Evolutionary conservation across 495 filamentous ascomycete species (phyloP).

Genomic region (Clavariopsis aquatica): DNA sequence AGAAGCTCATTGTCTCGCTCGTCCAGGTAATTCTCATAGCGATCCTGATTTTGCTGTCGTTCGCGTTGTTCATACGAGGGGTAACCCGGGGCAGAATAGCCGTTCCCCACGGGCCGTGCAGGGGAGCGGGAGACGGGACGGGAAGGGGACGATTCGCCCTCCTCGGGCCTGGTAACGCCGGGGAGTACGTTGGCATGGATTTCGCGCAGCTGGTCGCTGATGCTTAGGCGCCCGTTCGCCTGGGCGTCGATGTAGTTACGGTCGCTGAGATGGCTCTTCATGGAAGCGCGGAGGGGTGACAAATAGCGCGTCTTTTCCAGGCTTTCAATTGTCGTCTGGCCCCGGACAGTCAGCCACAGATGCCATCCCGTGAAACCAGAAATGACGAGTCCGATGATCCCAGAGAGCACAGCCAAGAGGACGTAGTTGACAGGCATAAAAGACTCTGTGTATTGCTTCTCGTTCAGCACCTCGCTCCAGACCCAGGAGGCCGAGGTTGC

Average conservation of each 20-base stretch:
- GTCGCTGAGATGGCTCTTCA: constrained; percentile 58
- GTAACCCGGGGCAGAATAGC: constrained; percentile 49
- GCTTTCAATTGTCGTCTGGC: constrained; percentile 91
- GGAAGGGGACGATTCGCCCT: constrained; percentile 62
- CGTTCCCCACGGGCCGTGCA: constrained; percentile 19
- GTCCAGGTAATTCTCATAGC: constrained; percentile 86
- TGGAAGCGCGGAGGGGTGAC: constrained; percentile 67
- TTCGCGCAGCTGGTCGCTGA: constrained; percentile 74
- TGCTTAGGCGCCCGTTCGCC: constrained; percentile 59
- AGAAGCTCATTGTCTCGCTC: constrained; percentile 82
- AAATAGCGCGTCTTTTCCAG: constrained; percentile 93
- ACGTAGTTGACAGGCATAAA: constrained; percentile 89
- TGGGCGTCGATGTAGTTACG: constrained; percentile 45
- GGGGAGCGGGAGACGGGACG: constrained; percentile 30
- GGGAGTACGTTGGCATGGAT: constrained; percentile 84
- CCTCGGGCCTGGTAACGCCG: constrained; percentile 74
- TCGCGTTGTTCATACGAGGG: constrained; percentile 72
- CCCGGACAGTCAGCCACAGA: constrained; percentile 72
- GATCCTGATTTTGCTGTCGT: constrained; percentile 64
- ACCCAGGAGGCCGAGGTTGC: constrained; percentile 71
- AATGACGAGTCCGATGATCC: constrained; percentile 87
- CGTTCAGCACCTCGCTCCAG: constrained; percentile 72
- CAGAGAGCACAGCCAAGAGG: constrained; percentile 77
- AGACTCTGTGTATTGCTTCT: constrained; percentile 62
- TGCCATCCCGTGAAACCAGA: constrained; percentile 93